phyloP scores from a whole-genome alignment of 805 yeast species.

The Barnettozyma populi region DNA sequence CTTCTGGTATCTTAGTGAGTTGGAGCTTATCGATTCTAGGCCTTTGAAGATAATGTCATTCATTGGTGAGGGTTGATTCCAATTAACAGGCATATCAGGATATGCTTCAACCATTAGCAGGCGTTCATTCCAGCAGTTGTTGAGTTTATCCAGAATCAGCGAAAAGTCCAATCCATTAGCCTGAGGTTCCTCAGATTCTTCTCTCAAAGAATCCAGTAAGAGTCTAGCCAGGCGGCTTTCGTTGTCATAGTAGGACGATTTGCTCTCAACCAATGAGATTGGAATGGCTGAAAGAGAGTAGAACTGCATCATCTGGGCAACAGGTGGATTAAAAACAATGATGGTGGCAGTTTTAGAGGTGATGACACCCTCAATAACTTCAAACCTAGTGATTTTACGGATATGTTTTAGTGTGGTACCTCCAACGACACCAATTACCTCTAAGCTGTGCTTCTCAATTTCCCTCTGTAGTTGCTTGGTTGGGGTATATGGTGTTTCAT shows the following conservation, averaged over 20 bases:
- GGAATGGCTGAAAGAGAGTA: constrained; percentile 70
- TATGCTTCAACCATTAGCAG: constrained; percentile 4
- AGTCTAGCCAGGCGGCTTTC: neutral
- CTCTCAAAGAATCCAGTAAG: neutral
- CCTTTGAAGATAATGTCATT: neutral
- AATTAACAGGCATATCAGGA: constrained; percentile 13
- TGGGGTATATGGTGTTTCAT: neutral
- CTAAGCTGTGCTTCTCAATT: neutral
- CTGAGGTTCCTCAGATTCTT: neutral
- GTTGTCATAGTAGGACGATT: neutral
- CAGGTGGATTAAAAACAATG: constrained; percentile 66
- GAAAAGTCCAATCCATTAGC: neutral
- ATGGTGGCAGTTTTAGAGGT: constrained; percentile 23
- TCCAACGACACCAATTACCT: constrained; percentile 1
- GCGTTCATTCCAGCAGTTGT: constrained; percentile 19
- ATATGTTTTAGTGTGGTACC: neutral
- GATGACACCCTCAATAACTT: constrained; percentile 3
- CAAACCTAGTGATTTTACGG: neutral
- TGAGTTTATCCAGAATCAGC: constrained; percentile 12
- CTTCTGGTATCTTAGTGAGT: neutral
- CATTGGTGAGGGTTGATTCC: constrained; percentile 12
- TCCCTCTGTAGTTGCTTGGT: no score
- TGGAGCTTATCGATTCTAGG: neutral
- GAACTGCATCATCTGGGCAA: constrained; percentile 65
- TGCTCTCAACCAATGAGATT: constrained; percentile 40